Base-by-base conservation (phyloP, 1,284 basidiomycete genomes). In the Pseudozyma flocculosa region DNA sequence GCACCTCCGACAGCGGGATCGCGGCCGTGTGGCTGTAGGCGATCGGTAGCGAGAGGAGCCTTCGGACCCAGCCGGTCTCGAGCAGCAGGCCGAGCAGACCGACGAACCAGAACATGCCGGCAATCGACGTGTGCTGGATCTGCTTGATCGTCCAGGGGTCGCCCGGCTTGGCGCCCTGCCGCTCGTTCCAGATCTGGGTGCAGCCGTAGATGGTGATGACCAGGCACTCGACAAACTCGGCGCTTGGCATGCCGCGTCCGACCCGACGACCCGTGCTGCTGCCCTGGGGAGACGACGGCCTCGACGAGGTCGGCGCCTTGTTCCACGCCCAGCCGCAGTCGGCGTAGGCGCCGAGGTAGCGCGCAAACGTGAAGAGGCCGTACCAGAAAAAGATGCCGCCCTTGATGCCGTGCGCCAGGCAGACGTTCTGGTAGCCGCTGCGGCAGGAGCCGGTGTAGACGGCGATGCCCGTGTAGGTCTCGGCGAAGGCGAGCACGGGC, bases 311-410 rank as follows among this genome's bases (percentile, higher is more conserved):
- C 26, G 41, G 72, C 40, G 71, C 70, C 43, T 72, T 65, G 78
- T 97, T 96, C 94, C 94, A 97, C 8, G 94, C 90, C 93, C 93
- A 97, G 1, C 93, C 93, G 37, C 87, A 80, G 54, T 91, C 87
- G 13, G 90, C 85, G 77, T 88, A 93, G 0, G 90, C 86, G 21
- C 94, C 94, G 47, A 95, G 85, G 81, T 91, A 97, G 21, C 94
- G 88, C 23, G 85, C 88, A 77, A 95, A 97, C 0, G 89, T 87
- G 50, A 91, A 80, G 5, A 97, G 80, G 14, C 93, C 94, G 78
- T 92, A 97, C 69, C 78, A 73, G 51, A 75, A 68, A 26, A 59
- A 59, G 36, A 66, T 68, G 19, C 82, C 85, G 23, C 66, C 80
- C 87, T 90, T 97, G 82, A 97, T 94, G 41, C 92, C 80, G 80